These are phyloP conservation scores for Komagataella pseudopastoris DNA, from an alignment of 805 yeast genomes.

Conservation along the genomic window DNA sequence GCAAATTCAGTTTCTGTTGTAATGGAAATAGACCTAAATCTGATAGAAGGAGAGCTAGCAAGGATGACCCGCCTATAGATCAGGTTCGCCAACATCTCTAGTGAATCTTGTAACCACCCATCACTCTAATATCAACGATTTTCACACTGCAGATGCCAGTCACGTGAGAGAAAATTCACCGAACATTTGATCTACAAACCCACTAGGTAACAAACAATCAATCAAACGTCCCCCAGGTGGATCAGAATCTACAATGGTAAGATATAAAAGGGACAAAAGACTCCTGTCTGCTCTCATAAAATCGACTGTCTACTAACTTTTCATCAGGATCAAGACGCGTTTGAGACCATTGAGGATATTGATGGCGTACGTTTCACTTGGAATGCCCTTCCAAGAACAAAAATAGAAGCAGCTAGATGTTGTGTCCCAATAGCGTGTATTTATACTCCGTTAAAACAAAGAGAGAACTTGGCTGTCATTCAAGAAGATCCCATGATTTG, in stretches of 20 bases:
- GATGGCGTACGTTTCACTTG: constrained; percentile 70
- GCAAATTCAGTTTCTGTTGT: constrained; percentile 20
- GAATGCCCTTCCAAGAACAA: constrained; percentile 48
- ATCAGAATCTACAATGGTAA: background rate
- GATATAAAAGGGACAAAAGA: background rate
- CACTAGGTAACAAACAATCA: background rate
- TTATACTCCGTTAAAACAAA: constrained; percentile 44
- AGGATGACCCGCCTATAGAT: background rate
- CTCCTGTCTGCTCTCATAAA: background rate
- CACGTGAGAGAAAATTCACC: background rate
- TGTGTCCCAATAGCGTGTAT: constrained; percentile 43
- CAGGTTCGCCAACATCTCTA: background rate
- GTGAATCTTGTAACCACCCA: background rate
- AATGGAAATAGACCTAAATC: background rate
- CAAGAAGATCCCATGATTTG: constrained; percentile 33
- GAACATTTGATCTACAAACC: background rate
- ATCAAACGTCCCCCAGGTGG: background rate
- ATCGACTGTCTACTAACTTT: background rate
- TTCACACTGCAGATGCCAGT: background rate
- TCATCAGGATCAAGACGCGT: constrained; percentile 7
- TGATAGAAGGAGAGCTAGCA: background rate
- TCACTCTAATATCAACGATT: background rate
- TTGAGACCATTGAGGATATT: constrained; percentile 48
- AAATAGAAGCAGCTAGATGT: constrained; percentile 34
- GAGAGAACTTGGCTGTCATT: constrained; percentile 22